Base-by-base conservation (phyloP, 495 filamentous ascomycete species). In the Penicillium ochrochloron region DNA sequence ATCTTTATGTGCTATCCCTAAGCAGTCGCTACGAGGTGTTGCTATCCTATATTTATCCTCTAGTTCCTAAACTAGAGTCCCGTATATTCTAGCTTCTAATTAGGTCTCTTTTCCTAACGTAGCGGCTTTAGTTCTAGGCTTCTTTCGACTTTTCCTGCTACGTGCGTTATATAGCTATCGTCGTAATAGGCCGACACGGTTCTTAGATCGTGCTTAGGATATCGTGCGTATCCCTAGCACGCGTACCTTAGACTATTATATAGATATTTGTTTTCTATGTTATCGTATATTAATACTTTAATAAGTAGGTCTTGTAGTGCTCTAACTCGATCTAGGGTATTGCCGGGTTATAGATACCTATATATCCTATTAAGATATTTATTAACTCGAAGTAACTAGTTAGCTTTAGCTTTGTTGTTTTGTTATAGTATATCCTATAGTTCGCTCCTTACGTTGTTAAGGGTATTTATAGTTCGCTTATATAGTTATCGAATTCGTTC, bases 121-220 rank as follows among this genome's bases (percentile, higher is more conserved):
- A 55, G 52, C 29, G 29, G 29, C 7, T 55, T 55, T 35, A 17
- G 52, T 35, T 55, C 29, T 55, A 55, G 52, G 52, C 52, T 35
- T 10, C 23, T 9, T 7, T 55, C 12, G 5, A 35, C 2, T 14
- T 55, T 55, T 21, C 52, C 52, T 55, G 17, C 2, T 15, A 17
- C 1, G 27, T 53, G 10, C 7, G 12, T 31, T 53, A 53, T 53
- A 33, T 53, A 55, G 14, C 5, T 17, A 9, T 55, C 6, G 6
- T 55, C 31, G 31, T 55, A 55, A 15, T 37, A 55, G 21, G 0
- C 31, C 4, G 14, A 10, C 11, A 55, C 12, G 6, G 31, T 12
- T 37, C 52, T 55, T 19, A 55, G 31, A 12, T 7, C 0, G 3
- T 55, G 2, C 0, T 55, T 23, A 23, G 52, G 31, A n/a, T 55